phyloP scores from a whole-genome alignment of 2,329 filamentous ascomycete genomes.

The Thermothelomyces thermophilus region DNA sequence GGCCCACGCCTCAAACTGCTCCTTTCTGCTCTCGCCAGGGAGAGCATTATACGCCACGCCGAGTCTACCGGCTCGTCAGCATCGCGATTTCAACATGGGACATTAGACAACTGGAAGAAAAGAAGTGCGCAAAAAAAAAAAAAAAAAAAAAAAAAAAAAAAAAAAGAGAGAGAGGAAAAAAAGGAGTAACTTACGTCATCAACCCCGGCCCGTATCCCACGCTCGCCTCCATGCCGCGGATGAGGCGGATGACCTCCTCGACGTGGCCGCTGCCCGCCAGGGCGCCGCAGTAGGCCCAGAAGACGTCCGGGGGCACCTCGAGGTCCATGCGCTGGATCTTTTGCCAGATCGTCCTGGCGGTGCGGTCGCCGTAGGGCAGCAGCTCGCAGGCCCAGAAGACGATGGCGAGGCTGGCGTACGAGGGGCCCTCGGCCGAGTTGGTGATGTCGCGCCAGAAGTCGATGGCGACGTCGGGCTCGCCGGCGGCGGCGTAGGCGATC shows the following conservation, averaged over 20 bases:
- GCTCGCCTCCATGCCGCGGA: constrained; percentile 60
- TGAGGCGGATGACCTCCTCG: constrained; percentile 58
- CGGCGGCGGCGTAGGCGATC: constrained; percentile 71
- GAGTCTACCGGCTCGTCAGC: constrained; percentile 43
- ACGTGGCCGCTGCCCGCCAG: constrained; percentile 66
- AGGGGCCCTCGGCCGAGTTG: constrained; percentile 78
- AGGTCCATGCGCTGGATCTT: constrained; percentile 69
- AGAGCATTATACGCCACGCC: constrained; percentile 71
- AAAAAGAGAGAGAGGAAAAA: background rate
- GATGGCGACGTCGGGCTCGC: constrained; percentile 58
- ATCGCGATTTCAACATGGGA: constrained; percentile 1
- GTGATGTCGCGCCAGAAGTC: constrained; percentile 81
- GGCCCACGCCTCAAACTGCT: constrained; percentile 68
- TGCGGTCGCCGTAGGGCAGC: constrained; percentile 49
- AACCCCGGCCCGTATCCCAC: constrained; percentile 61
- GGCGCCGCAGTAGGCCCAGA: constrained; percentile 69
- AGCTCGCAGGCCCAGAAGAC: constrained; percentile 73
- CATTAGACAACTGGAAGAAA: background rate
- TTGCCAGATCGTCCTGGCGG: constrained; percentile 63
- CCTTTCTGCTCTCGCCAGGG: constrained; percentile 57
- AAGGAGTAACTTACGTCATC: constrained; percentile 55
- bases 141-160: background rate
- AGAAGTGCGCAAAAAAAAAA: too few relatives aligned
- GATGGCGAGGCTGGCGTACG: constrained; percentile 71
- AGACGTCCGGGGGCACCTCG: constrained; percentile 66